Evolutionary conservation across 768 basidiomycete genomes (phyloP).

Genomic region (Lactifluus echinatus): DNA sequence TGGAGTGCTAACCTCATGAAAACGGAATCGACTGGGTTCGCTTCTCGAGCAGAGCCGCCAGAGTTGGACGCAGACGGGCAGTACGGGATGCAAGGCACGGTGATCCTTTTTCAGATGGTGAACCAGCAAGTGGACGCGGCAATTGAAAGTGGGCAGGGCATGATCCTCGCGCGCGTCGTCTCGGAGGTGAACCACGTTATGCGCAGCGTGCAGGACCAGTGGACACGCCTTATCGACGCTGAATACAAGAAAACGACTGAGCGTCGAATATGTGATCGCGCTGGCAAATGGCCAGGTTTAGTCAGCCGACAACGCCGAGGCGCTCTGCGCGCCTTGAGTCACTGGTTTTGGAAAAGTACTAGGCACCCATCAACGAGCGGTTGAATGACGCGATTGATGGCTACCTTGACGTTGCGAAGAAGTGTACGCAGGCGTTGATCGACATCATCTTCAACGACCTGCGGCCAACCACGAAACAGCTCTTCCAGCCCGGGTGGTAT

Average conservation of each 20-base stretch:
- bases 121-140: constrained; percentile 95
- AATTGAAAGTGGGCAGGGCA: constrained; percentile 91
- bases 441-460: constrained; percentile 94
- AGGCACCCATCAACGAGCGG: constrained; percentile 68
- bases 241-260: constrained; percentile 86
- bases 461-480: constrained; percentile 71
- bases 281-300: constrained; percentile 97
- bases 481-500: constrained; percentile 87
- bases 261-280: constrained; percentile 93
- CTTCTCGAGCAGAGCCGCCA: constrained; percentile 72
- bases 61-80: constrained; percentile 83
- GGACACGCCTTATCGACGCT: constrained; percentile 72
- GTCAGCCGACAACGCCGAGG: constrained; percentile 88
- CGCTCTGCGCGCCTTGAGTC: constrained; percentile 79
- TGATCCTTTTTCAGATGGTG: constrained; percentile 97
- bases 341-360: constrained; percentile 89
- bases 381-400: constrained; percentile 97
- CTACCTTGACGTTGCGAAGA: constrained; percentile 96
- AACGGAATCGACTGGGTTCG: constrained; percentile 80
- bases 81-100: constrained; percentile 82
- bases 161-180: constrained; percentile 85
- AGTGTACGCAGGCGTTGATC: constrained; percentile 90
- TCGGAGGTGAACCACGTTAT: constrained; percentile 85
- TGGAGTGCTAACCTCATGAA: constrained; percentile 94
- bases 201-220: constrained; percentile 79